Percentiles rank a stretch among this genome's conserved stretches.
phyloP scores from a whole-genome alignment of 306 rosid genomes.

The Arachis stenosperma region DNA sequence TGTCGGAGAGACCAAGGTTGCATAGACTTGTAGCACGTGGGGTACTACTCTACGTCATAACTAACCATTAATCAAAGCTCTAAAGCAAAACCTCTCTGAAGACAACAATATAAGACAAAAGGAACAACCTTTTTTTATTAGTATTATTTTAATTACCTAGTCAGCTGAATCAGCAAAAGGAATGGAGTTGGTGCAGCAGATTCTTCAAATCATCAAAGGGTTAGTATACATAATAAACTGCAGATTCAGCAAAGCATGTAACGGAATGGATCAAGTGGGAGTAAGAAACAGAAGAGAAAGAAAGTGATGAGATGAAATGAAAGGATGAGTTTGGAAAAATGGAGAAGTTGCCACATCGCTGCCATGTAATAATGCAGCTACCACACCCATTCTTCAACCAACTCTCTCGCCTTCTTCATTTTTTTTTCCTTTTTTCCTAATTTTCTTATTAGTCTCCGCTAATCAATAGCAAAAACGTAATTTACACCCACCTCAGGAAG shows the following conservation, averaged over 20 bases:
- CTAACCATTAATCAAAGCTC: no score
- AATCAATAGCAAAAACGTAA: no score
- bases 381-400: no score
- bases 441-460: no score
- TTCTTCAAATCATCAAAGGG: background rate
- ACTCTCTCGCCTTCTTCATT: no score
- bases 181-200: background rate
- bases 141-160: background rate
- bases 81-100: background rate
- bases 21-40: constrained; percentile 32
- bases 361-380: no score
- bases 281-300: background rate
- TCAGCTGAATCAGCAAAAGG: background rate
- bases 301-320: background rate
- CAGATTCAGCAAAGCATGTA: background rate
- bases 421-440: no score
- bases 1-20: constrained; percentile 23
- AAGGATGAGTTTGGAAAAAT: background rate
- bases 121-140: background rate
- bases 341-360: no score
- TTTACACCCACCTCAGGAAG: no score
- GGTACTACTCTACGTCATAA: no score
- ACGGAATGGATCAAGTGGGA: background rate
- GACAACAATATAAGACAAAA: constrained; percentile 32
- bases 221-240: background rate